Conservation (phyloP, 129 eudicot species). For the Lactuca saligna region DNA sequence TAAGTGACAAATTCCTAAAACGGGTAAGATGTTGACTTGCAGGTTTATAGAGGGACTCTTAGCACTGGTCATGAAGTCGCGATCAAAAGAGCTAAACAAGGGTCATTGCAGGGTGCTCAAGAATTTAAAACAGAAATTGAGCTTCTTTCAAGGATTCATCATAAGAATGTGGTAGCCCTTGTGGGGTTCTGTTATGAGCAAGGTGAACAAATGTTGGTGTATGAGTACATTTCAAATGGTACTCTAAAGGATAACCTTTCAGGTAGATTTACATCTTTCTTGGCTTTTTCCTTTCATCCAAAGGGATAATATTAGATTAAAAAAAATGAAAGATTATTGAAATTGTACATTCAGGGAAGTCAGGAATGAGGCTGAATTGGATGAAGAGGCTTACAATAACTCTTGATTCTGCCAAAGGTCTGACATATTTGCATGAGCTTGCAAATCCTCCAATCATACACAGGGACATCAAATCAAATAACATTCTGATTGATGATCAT, state of each 20-base stretch:
- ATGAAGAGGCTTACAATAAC: conserved; percentile 56
- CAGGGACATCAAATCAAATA: conserved; percentile 75
- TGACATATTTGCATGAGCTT: conserved; percentile 78
- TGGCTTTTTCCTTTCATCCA: not conserved
- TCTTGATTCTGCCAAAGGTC: conserved; percentile 75
- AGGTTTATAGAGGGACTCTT: conserved; percentile 86
- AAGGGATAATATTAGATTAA: not conserved
- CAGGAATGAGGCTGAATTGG: conserved; percentile 61
- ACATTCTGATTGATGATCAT: conserved; percentile 62
- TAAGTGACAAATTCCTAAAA: not conserved
- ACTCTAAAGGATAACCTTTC: conserved; percentile 64
- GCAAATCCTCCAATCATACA: conserved; percentile 93
- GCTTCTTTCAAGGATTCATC: conserved; percentile 80
- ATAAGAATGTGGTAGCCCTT: conserved; percentile 81
- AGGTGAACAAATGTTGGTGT: conserved; percentile 86
- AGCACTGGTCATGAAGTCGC: conserved; percentile 58
- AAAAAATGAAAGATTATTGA: not conserved
- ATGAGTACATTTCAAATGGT: conserved; percentile 79
- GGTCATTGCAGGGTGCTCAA: conserved; percentile 75
- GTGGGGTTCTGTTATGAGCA: conserved; percentile 93
- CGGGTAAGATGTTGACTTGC: conserved; percentile 19
- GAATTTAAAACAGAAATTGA: conserved; percentile 93
- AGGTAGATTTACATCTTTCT: conserved; percentile 45
- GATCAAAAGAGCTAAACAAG: conserved; percentile 80
- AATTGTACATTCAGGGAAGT: conserved; percentile 45